phyloP scores from a whole-genome alignment of 306 rosid species.

The Sicyos edulis region DNA sequence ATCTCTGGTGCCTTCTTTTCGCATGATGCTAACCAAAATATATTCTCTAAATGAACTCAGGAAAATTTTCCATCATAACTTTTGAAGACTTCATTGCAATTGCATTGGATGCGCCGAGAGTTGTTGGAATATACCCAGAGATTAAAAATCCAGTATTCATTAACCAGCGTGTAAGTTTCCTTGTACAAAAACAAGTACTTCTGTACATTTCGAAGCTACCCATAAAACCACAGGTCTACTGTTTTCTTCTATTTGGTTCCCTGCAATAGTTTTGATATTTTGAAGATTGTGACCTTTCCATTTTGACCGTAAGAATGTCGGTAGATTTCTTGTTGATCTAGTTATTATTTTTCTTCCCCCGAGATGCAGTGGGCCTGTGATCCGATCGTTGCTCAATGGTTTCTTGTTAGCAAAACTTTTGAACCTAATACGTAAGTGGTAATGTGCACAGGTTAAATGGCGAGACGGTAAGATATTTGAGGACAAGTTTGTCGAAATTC shows the following conservation, averaged over 20 bases:
- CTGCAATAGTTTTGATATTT: background rate
- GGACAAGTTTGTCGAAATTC: slow-evolving; percentile 81
- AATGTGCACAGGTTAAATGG: slow-evolving; percentile 73
- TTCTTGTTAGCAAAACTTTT: background rate
- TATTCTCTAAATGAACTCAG: slow-evolving; percentile 36
- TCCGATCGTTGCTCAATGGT: background rate
- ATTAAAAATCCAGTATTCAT: slow-evolving; percentile 74
- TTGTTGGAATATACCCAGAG: slow-evolving; percentile 97
- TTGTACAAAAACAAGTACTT: slow-evolving; percentile 3
- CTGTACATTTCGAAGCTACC: background rate
- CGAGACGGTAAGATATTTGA: slow-evolving; percentile 54
- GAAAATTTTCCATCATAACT: slow-evolving; percentile 66
- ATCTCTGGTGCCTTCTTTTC: background rate
- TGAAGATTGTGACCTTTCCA: slow-evolving; percentile 1
- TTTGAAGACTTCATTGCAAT: slow-evolving; percentile 82
- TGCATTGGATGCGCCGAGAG: slow-evolving; percentile 75
- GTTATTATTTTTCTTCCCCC: background rate
- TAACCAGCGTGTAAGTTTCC: slow-evolving; percentile 70
- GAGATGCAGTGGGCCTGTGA: background rate
- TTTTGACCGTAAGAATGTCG: background rate
- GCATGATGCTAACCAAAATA: slow-evolving; percentile 2
- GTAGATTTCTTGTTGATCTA: background rate
- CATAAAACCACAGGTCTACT: background rate
- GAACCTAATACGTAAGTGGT: slow-evolving; percentile 25
- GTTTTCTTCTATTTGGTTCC: background rate